Evolutionary conservation across 2,329 filamentous ascomycete species (phyloP).

Genomic region (Fusarium incarnatum): DNA sequence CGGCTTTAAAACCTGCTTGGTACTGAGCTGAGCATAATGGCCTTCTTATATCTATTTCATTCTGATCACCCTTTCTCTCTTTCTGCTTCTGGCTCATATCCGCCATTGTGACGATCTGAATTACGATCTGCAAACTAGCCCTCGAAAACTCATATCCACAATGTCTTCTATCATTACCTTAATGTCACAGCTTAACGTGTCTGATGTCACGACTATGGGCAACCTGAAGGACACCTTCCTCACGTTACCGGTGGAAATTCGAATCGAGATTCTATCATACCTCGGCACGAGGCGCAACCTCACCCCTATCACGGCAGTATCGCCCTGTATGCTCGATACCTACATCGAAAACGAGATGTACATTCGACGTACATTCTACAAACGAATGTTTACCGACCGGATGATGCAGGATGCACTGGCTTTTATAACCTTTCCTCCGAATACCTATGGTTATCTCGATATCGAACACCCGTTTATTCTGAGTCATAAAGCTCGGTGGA

Average conservation of each 20-base stretch:
- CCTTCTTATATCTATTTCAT: background rate
- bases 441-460: background rate
- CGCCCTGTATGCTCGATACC: background rate
- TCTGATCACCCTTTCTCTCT: background rate
- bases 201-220: background rate
- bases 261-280: background rate
- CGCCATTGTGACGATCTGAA: too few relatives aligned
- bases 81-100: too few relatives aligned
- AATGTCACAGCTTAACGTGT: background rate
- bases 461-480: background rate
- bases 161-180: background rate
- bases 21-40: background rate
- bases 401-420: background rate
- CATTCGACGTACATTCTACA: background rate
- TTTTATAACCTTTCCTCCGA: background rate
- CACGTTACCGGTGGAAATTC: background rate
- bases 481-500: background rate
- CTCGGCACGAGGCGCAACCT: background rate
- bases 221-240: background rate
- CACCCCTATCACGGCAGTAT: background rate
- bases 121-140: background rate
- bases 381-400: background rate
- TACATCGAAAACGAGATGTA: background rate
- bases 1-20: background rate
- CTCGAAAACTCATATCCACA: background rate